Conservation (phyloP, 805 yeast genomes). For the Yarrowia sp. region DNA sequence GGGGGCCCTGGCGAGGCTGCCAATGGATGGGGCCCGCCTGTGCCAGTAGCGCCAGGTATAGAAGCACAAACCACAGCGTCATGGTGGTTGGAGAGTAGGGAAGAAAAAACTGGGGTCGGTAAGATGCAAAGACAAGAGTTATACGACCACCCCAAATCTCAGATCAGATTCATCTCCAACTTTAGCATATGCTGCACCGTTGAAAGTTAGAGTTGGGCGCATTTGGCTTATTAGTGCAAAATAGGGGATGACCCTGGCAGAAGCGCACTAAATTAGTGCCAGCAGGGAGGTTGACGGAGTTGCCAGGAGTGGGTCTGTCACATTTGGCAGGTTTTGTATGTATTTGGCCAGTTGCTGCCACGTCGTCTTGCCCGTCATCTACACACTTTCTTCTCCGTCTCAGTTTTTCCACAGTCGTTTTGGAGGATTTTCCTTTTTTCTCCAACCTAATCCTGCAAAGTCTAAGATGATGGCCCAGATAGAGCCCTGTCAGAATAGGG, state of each 20-base stretch:
- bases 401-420: neutral
- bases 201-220: constrained; percentile 31
- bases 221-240: constrained; percentile 7
- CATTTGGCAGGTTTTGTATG: too few species aligned
- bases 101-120: neutral
- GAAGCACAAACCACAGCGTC: constrained; percentile 20
- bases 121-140: constrained; percentile 4
- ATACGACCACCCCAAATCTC: constrained; percentile 16
- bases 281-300: neutral
- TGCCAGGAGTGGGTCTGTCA: too few species aligned
- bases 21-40: constrained; percentile 22
- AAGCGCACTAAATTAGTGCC: neutral
- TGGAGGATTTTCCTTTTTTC: neutral
- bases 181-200: constrained; percentile 31
- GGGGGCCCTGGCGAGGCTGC: neutral
- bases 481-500: constrained; percentile 31
- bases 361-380: too few species aligned
- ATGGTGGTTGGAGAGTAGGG: neutral
- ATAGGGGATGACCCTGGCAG: constrained; percentile 30
- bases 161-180: constrained; percentile 34
- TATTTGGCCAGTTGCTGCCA: too few species aligned
- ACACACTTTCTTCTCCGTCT: neutral
- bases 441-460: constrained; percentile 15
- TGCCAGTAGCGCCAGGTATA: constrained; percentile 6
- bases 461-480: neutral